Conservation (phyloP, 352 stramenopile genomes). For the Aphanomyces stellatus region DNA sequence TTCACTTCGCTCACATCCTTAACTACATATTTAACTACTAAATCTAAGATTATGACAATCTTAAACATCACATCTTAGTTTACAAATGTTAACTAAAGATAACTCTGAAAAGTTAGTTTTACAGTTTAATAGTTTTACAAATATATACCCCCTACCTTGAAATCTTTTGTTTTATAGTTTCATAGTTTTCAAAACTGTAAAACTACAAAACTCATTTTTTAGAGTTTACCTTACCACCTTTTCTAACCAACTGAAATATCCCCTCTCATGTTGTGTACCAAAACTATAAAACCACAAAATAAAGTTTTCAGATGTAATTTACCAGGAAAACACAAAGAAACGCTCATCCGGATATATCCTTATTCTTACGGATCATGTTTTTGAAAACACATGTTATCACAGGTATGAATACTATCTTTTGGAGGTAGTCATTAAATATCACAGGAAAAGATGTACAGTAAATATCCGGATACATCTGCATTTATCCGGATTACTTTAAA, state of each 20-base stretch:
- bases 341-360: slow-evolving; percentile 8
- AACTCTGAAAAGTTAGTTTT: slow-evolving; percentile 5
- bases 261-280: slow-evolving; percentile 6
- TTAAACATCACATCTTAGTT: slow-evolving; percentile 10
- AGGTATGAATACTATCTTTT: slow-evolving; percentile 9
- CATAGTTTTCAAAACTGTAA: slow-evolving; percentile 16
- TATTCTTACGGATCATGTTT: background rate
- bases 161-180: slow-evolving; percentile 14
- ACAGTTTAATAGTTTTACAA: slow-evolving; percentile 11
- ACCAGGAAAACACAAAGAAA: slow-evolving; percentile 15
- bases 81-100: slow-evolving; percentile 15
- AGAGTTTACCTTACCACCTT: slow-evolving; percentile 14
- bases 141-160: background rate
- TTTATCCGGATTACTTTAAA: slow-evolving; percentile 16
- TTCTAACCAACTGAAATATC: slow-evolving; percentile 6
- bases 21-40: slow-evolving; percentile 17
- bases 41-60: slow-evolving; percentile 15
- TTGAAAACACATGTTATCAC: slow-evolving; percentile 12
- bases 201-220: slow-evolving; percentile 11
- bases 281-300: slow-evolving; percentile 1
- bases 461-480: slow-evolving; percentile 8
- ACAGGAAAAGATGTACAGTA: slow-evolving; percentile 13
- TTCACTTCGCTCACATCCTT: slow-evolving; percentile 13
- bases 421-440: slow-evolving; percentile 15
- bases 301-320: slow-evolving; percentile 14